Evolutionary conservation across 331 rosid genomes (phyloP), one percentile per base, ranked within the genome.

Genomic region (Erythrophleum ivorense): DNA sequence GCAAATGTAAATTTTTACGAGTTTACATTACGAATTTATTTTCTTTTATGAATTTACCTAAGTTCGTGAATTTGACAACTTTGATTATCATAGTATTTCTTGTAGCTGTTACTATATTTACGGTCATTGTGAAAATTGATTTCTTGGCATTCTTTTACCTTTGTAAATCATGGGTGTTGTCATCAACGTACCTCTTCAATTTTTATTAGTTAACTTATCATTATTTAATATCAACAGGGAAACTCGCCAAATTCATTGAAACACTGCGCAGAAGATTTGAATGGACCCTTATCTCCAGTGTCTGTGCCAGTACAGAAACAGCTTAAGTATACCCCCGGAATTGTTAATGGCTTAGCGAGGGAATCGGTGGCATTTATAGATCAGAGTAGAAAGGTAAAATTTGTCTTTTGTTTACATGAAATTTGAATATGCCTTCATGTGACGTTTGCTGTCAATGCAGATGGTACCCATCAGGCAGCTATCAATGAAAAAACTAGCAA

Each of bases 241-340:
- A 91, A 81, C 86, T 82, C 94, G 43, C 97, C 89, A 68, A 86
- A 85, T 78, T 81, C 97, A 77, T 85, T 88, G 88, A 92, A 89
- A 86, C 91, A 90, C 75, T 62, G 80, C 64, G 88, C 88, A 33
- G 97, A 94, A 85, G 97, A 91, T 78, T 78, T 85, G 84, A 91
- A 81, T 19, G 91, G 91, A 73, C 80, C 97, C 64, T 67, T 89
- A 80, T 94, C 97, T 71, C 97, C 99, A 45, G 83, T 85, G 81
- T 89, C 99, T 67, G 91, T 87, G 83, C 98, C 98, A 53, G 92
- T 91, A 77, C 98, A 90, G 16, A 93, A 90, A 81, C 99, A 97
- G 85, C 94, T 91, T 60, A 97, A 92, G 81, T 97, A 77, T 82
- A 91, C 94, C 46, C 93, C 99, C 48, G 99, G 99, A 77, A 83